Base-by-base conservation (phyloP, 2,329 filamentous ascomycete genomes). In the Trichoderma sp. region DNA sequence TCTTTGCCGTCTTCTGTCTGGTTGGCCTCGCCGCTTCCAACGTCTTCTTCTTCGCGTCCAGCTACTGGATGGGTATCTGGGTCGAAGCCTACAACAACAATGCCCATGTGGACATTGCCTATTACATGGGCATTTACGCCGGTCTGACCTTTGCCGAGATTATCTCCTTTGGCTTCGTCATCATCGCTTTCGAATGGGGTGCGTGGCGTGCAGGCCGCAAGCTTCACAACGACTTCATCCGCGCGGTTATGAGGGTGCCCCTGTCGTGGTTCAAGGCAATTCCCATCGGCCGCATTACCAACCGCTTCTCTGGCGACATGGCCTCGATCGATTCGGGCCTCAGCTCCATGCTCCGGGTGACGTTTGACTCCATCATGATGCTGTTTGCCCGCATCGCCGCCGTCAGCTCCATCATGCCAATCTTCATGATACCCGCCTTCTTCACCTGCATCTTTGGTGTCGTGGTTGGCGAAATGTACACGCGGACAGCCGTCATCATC, bases 251-350 rank as follows among this genome's bases (percentile, higher is more conserved):
- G 75, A 76, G 77, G 26, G 85, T 84, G 3, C 81, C 85, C 1
- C 75, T 87, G 10, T 80, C 81, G 4, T 87, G 84, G 84, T 86
- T 83, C 69, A 84, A 85, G 70, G 73, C 81, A 54, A 79, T 83
- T 1, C 80, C 84, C 0, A 78, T 83, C 17, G 81, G 83, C 14
- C 79, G 83, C 47, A 79, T 84, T 63, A 78, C 82, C 63, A 85
- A 85, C 69, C 80, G 85, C 14, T 84, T 86, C 68, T 82, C 82
- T 1, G 82, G 83, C 43, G 84, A 87, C 66, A 85, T 85, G 72
- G 77, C 79, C n/a, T 84, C 83, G 0, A 78, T 87, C 59, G 85
- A 87, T 68, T 80, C 78, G 7, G 70, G 74, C 1, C 72, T 87
- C 7, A 78, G 79, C 21, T 74, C 76, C 1, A 78, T 82, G 76